Evolutionary conservation across 2,329 filamentous ascomycete genomes (phyloP), one percentile per base, ranked within the genome.

Genomic region (Aspergillus udagawae): DNA sequence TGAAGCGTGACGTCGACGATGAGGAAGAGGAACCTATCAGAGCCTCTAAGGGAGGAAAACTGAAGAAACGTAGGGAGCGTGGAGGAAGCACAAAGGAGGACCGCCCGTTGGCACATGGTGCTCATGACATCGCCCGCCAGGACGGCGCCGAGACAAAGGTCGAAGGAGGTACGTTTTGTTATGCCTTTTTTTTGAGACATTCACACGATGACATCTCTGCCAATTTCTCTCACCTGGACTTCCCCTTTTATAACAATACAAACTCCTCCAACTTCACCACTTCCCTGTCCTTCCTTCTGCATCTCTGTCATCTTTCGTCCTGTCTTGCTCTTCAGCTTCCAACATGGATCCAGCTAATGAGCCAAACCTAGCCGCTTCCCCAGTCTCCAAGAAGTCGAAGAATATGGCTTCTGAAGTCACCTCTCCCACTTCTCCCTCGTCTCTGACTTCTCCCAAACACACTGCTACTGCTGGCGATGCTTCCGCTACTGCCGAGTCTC

Each of bases 1-100:
- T 77, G 67, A 79, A 78, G 66, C 69, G 74, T 51, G 76, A 79
- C 63, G 71, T 70, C 3, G 73, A 80, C 52, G 75, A 78, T 49
- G 73, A 77, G 21, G 44, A 47, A 32, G 74, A 78, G 49, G 75
- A 80, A 57, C 65, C 74, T 51, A 65, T 67, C 47, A 70, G 80
- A 73, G 74, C 73, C 28, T 68, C 84, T 66, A 83, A 84, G 69
- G 76, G 75, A 44, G 76, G 80, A 25, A 92, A 92, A 72, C 82
- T 88, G 63, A 92, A 90, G 80, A 92, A 90, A 78, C 86, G 89
- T 71, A 92, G 91, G 75, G 89, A 88, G 25, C 79, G 83, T 7
- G 85, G 63, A 1, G 62, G 87, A 57, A 79, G 73, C 54, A 76
- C 83, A 32, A 84, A 82, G 58, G 85, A 89, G 60, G 82, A 85